These are phyloP conservation scores for Thelonectria discophora DNA, from an alignment of 2,329 filamentous ascomycete species.

Conservation along the genomic window DNA sequence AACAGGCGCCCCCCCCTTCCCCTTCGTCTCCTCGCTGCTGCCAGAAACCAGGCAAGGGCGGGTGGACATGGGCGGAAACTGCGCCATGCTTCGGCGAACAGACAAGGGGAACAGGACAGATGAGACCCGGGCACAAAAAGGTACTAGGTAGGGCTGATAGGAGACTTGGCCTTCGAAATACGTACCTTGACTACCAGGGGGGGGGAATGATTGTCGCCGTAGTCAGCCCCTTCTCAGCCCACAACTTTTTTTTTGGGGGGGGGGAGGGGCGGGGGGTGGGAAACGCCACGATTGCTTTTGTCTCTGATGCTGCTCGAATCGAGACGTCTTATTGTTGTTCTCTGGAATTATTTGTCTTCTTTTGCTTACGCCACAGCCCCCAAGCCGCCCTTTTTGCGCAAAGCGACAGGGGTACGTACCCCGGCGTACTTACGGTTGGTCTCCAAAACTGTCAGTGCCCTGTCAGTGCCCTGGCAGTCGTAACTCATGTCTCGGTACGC, in stretches of 20 bases:
- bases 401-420: no score
- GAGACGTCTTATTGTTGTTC: background rate
- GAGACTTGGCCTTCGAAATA: no score
- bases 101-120: constrained; percentile 12
- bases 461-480: no score
- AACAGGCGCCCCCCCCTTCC: constrained; percentile 29
- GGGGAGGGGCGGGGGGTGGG: no score
- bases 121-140: background rate
- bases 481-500: no score
- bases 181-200: no score
- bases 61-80: constrained; percentile 4
- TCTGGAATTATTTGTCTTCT: no score
- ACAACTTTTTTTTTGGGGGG: background rate
- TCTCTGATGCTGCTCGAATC: no score
- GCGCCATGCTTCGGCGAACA: constrained; percentile 30
- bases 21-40: no score
- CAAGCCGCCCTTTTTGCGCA: background rate
- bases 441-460: no score
- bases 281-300: background rate
- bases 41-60: constrained; percentile 17
- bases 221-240: background rate
- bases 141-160: constrained; percentile 26
- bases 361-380: constrained; percentile 2
- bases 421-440: no score
- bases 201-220: no score